phyloP scores from a whole-genome alignment of 441 rosid species.

The Populus hybrid region DNA sequence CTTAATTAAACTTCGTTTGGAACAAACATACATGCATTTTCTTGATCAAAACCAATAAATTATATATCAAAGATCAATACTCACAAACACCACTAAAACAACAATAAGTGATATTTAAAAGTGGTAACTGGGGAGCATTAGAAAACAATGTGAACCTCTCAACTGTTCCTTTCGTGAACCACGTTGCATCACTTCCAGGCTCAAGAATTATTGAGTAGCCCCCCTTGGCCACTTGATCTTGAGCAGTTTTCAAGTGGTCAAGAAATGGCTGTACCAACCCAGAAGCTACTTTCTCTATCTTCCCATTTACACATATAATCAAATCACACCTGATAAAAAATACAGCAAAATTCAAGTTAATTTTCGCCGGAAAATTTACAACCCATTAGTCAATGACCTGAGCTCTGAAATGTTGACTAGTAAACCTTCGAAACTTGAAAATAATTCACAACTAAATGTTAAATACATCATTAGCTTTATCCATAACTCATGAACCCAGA shows the following conservation, averaged over 20 bases:
- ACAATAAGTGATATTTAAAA: neutral
- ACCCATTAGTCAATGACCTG: neutral
- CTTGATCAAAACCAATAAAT: neutral
- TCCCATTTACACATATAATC: slow-evolving; percentile 76
- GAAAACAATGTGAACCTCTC: slow-evolving; percentile 54
- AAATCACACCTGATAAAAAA: slow-evolving; percentile 68
- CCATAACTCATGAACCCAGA: neutral
- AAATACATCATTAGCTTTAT: neutral
- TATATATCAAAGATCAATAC: neutral
- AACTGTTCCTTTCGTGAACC: slow-evolving; percentile 90
- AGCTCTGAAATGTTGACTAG: neutral
- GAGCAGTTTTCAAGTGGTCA: slow-evolving; percentile 83
- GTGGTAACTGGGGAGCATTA: neutral
- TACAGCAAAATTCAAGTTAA: neutral
- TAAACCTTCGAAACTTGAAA: neutral
- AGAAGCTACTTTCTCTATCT: slow-evolving; percentile 81
- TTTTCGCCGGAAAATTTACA: slow-evolving; percentile 3
- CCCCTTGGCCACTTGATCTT: slow-evolving; percentile 81
- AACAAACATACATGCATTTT: neutral
- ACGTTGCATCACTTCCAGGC: slow-evolving; percentile 44
- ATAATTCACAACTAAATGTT: neutral
- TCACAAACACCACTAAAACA: neutral
- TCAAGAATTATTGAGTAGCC: slow-evolving; percentile 91
- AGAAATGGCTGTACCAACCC: slow-evolving; percentile 91
- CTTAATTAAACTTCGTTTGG: neutral